phyloP scores from a whole-genome alignment of 2,329 filamentous ascomycete genomes.

The Sporothrix inflata region DNA sequence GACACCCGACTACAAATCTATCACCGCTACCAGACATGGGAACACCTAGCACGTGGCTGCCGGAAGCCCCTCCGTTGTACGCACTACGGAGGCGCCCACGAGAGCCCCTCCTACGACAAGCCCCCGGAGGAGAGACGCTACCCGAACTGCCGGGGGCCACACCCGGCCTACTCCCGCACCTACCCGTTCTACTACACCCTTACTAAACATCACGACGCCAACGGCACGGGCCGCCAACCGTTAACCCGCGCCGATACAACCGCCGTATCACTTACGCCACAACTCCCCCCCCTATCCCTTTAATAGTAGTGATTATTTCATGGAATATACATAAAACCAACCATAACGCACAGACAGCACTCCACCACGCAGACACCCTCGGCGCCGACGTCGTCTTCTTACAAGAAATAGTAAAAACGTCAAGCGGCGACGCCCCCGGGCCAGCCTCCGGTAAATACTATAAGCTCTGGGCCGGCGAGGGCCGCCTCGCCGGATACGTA shows the following conservation, averaged over 20 bases:
- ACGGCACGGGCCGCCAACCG: not conserved
- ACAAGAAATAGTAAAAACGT: no score
- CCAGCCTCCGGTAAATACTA: no score
- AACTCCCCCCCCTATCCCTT: no score
- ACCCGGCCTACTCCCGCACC: conserved; percentile 3
- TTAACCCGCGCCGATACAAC: no score
- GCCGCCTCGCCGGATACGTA: no score
- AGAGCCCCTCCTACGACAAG: not conserved
- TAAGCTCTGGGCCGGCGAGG: no score
- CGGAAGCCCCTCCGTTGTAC: not conserved
- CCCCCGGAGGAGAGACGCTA: not conserved
- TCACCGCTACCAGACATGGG: conserved; percentile 2
- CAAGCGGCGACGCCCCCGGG: no score
- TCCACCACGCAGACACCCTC: not conserved
- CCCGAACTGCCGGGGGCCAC: not conserved
- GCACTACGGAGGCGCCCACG: not conserved
- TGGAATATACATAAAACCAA: conserved; percentile 7
- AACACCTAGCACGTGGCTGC: not conserved
- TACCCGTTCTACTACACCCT: not conserved
- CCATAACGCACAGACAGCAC: conserved; percentile 3
- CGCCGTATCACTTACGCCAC: no score
- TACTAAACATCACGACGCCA: not conserved
- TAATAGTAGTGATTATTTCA: not conserved
- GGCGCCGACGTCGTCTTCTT: conserved; percentile 7
- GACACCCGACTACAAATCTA: not conserved